Evolutionary conservation across 2,329 filamentous ascomycete genomes (phyloP).

Genomic region (Monilinia fructicola): DNA sequence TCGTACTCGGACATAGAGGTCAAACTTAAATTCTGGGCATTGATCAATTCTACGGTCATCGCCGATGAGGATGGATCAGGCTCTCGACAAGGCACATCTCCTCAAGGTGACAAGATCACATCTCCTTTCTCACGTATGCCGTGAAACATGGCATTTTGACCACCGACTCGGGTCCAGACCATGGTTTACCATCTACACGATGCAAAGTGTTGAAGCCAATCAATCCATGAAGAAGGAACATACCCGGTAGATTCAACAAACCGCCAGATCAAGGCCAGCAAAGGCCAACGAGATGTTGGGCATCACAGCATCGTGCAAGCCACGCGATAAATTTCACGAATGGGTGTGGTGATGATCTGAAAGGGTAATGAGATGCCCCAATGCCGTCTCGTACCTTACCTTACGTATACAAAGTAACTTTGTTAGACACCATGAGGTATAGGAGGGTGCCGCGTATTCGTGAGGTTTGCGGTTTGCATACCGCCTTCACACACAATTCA

Average conservation of each 20-base stretch:
- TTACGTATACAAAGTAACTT: conserved; percentile 9
- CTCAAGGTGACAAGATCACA: conserved; percentile 20
- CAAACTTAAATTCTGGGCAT: neutral
- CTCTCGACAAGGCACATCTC: conserved; percentile 14
- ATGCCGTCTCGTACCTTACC: conserved; percentile 23
- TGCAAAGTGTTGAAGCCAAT: conserved; percentile 10
- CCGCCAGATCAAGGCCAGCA: neutral
- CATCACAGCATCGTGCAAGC: conserved; percentile 17
- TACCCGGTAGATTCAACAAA: conserved; percentile 5
- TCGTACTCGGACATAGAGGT: neutral
- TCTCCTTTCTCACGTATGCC: conserved; percentile 9
- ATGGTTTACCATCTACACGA: neutral
- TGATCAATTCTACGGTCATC: conserved; percentile 1
- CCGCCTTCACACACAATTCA: neutral
- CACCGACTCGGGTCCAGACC: conserved; percentile 19
- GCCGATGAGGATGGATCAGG: conserved; percentile 5
- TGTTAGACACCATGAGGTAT: conserved; percentile 16
- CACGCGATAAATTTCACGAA: neutral
- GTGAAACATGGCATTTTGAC: conserved; percentile 3
- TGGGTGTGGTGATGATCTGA: conserved; percentile 1
- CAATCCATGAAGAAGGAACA: neutral
- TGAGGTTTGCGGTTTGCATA: conserved; percentile 22
- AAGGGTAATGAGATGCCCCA: conserved; percentile 1
- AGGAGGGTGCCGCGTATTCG: conserved; percentile 17
- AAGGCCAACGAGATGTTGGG: conserved; percentile 18